Conservation (phyloP, 2,329 filamentous ascomycete species). For the Ophioceras dolichostomum region DNA sequence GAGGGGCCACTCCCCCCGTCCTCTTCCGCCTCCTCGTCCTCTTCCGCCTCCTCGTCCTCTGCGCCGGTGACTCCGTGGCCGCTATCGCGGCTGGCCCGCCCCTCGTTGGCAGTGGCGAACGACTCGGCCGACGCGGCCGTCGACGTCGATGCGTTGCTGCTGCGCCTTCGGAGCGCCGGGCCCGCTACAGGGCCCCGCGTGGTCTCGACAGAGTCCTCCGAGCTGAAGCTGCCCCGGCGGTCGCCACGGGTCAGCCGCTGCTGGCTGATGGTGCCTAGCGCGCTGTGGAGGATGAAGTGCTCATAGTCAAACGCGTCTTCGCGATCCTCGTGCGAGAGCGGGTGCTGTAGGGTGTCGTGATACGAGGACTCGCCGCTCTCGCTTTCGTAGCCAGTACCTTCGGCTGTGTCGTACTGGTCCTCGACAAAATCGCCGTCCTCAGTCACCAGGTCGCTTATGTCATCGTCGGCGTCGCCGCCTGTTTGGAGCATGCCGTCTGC, state of each 20-base stretch:
- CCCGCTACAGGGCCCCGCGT: constrained; percentile 30
- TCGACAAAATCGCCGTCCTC: constrained; percentile 22
- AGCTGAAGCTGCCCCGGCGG: constrained; percentile 42
- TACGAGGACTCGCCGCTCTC: constrained; percentile 54
- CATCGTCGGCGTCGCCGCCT: constrained; percentile 18
- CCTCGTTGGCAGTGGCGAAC: constrained; percentile 45
- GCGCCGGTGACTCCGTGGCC: too few species aligned
- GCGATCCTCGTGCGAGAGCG: constrained; percentile 77
- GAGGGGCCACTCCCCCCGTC: too few species aligned
- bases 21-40: too few species aligned
- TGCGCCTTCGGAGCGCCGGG: constrained; percentile 3
- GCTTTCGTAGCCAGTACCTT: constrained; percentile 32
- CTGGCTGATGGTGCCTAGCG: constrained; percentile 64
- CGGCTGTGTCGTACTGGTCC: constrained; percentile 22
- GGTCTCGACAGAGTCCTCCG: constrained; percentile 50
- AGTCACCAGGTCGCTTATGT: constrained; percentile 24
- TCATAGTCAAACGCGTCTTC: constrained; percentile 95
- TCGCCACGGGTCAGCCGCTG: constrained; percentile 29
- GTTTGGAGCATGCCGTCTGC: too few species aligned
- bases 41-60: too few species aligned
- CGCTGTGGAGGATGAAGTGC: constrained; percentile 88
- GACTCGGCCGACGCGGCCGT: constrained; percentile 24
- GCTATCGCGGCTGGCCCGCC: constrained; percentile 20
- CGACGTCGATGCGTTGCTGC: constrained; percentile 12
- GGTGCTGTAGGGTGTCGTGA: constrained; percentile 45